phyloP scores from a whole-genome alignment of 1,284 basidiomycete genomes.

The Austroboletus rostrupii region DNA sequence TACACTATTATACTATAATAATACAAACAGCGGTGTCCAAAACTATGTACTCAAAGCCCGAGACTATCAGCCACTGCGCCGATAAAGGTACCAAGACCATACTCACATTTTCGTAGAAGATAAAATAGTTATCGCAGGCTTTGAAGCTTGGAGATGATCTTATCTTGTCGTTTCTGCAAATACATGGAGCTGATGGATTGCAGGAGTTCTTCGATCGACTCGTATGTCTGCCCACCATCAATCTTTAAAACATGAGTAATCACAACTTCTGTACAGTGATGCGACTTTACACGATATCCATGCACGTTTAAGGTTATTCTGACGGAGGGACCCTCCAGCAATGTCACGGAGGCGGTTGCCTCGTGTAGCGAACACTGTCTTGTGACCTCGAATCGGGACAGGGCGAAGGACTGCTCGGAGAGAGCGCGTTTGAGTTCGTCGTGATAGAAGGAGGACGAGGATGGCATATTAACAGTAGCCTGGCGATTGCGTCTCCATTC shows the following conservation, averaged over 20 bases:
- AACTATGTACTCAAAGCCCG: background rate
- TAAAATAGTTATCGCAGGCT: conserved; percentile 31
- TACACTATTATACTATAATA: conserved; percentile 14
- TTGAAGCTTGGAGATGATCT: conserved; percentile 46
- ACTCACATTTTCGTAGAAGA: conserved; percentile 9
- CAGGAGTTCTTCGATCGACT: conserved; percentile 56
- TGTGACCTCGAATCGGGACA: conserved; percentile 43
- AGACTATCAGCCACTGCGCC: conserved; percentile 5
- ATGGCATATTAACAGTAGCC: conserved; percentile 17
- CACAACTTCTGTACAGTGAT: background rate
- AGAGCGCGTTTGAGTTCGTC: conserved; percentile 54
- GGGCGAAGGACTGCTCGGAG: conserved; percentile 56
- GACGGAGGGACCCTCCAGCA: conserved; percentile 51
- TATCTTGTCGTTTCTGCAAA: conserved; percentile 41
- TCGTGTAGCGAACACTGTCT: conserved; percentile 37
- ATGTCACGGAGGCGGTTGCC: conserved; percentile 49
- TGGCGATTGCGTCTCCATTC: conserved; percentile 16
- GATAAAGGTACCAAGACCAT: background rate
- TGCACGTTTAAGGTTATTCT: conserved; percentile 45
- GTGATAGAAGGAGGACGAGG: conserved; percentile 39
- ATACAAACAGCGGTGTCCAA: conserved; percentile 4
- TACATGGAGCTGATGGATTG: conserved; percentile 50
- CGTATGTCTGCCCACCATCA: conserved; percentile 35
- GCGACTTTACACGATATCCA: conserved; percentile 47
- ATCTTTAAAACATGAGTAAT: conserved; percentile 16